phyloP scores from a whole-genome alignment of 2,329 filamentous ascomycete genomes.

The Aspergillus sp. region DNA sequence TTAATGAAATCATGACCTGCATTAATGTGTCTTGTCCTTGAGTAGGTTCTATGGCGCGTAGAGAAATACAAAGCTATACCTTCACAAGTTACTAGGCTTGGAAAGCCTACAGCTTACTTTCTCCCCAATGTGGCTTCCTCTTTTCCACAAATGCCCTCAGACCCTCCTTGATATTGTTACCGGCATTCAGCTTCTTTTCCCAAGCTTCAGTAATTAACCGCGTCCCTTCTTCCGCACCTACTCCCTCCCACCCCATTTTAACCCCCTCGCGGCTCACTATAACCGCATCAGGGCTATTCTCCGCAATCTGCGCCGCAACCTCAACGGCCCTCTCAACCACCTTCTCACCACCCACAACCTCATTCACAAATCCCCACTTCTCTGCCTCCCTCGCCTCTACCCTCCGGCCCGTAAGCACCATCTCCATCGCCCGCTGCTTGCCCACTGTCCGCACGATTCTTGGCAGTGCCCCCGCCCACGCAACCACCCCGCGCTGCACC shows the following conservation, averaged over 20 bases:
- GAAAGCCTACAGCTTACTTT: slow-evolving; percentile 36
- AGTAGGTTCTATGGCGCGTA: not conserved
- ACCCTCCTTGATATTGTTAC: slow-evolving; percentile 74
- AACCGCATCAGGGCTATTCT: slow-evolving; percentile 72
- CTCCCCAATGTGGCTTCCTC: slow-evolving; percentile 63
- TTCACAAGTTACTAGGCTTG: not conserved
- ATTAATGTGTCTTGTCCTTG: not conserved
- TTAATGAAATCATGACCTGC: slow-evolving; percentile 10
- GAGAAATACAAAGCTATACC: not conserved
- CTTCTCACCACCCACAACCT: slow-evolving; percentile 41
- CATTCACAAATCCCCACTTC: slow-evolving; percentile 70
- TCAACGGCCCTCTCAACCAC: slow-evolving; percentile 51
- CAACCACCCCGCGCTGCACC: slow-evolving; percentile 68
- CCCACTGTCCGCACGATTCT: slow-evolving; percentile 66
- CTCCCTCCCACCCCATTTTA: slow-evolving; percentile 69
- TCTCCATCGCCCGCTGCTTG: slow-evolving; percentile 68
- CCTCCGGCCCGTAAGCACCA: slow-evolving; percentile 65
- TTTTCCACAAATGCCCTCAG: slow-evolving; percentile 75
- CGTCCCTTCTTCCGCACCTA: slow-evolving; percentile 65
- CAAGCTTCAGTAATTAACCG: slow-evolving; percentile 57
- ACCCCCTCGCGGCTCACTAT: slow-evolving; percentile 72
- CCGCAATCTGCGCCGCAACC: slow-evolving; percentile 62
- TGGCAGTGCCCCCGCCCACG: slow-evolving; percentile 69
- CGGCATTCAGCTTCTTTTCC: slow-evolving; percentile 60
- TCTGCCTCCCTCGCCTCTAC: slow-evolving; percentile 61